Evolutionary conservation across 495 filamentous ascomycete species (phyloP), one percentile per base, ranked within the genome.

Genomic region (Cercophora newfieldiana): DNA sequence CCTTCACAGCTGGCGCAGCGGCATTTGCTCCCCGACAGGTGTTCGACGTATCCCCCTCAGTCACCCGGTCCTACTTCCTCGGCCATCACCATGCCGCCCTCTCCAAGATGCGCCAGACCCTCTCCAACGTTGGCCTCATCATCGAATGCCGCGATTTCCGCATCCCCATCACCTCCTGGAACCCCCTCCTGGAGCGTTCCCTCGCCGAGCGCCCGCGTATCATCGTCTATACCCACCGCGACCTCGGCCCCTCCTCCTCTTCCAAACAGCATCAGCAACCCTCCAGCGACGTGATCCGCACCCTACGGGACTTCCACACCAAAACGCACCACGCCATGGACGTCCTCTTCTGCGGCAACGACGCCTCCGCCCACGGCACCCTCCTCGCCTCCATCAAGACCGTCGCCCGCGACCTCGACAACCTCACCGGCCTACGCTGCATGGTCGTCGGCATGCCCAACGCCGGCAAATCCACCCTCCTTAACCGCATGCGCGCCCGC

Each of bases 401-500:
- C 14, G 68, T 74, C 58, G 78, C 79, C 3, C 66, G 65, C 47
- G 70, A 71, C 1, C 63, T 69, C 37, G 74, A 81, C 58, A 58
- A 56, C 12, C 69, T 83, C 5, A 75, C 77, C 7, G 92, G 93
- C 1, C 86, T 90, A 60, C 87, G 93, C 26, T 85, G 92, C 61
- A 83, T 99, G 74, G 86, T 98, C 0, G 93, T 97, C 19, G 95
- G 95, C 28, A 97, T 99, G 94, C 95, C 95, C 6, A 99, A 99
- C 77, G 91, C 95, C 0, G 95, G 90, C 1, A 93, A 99, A 77
- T 96, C 91, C 24, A 92, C 94, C 0, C 82, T 99, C 16, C 87
- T 99, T 25, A 99, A 99, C 76, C 84, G 89, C 28, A 82, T 99
- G 47, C 90, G 96, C 10, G 83, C 81, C 22, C 77, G 81, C 19